Evolutionary conservation across 306 rosid genomes (phyloP).

Genomic region (Quercus wislizeni): DNA sequence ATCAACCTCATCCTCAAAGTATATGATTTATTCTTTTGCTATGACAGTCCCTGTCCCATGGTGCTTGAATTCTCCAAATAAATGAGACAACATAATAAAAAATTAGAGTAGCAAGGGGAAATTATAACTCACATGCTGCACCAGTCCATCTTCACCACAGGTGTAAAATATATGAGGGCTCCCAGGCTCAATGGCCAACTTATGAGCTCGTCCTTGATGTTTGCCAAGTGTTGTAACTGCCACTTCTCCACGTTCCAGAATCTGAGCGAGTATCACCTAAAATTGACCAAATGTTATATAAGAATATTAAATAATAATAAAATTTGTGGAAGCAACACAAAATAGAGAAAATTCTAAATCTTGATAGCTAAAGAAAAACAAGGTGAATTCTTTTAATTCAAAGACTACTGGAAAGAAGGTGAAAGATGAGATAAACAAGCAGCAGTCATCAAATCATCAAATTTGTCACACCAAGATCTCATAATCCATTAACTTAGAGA

Average conservation of each 20-base stretch:
- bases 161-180: slow-evolving; percentile 87
- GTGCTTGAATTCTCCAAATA: not conserved
- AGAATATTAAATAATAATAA: not conserved
- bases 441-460: not conserved
- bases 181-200: slow-evolving; percentile 94
- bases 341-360: not conserved
- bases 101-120: slow-evolving; percentile 12
- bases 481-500: not conserved
- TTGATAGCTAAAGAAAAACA: not conserved
- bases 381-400: not conserved
- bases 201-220: slow-evolving; percentile 86
- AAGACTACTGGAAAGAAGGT: not conserved
- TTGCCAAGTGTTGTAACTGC: slow-evolving; percentile 49
- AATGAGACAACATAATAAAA: slow-evolving; percentile 1
- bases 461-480: not conserved
- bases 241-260: slow-evolving; percentile 54
- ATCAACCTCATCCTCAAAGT: not conserved
- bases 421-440: not conserved
- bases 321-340: no score
- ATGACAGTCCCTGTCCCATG: slow-evolving; percentile 1
- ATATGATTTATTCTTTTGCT: not conserved
- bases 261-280: slow-evolving; percentile 81
- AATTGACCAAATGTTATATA: slow-evolving; percentile 26
- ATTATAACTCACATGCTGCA: slow-evolving; percentile 78
- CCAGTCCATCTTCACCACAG: slow-evolving; percentile 96